Conservation (phyloP, 805 yeast species). For the Candida sonorensis region DNA sequence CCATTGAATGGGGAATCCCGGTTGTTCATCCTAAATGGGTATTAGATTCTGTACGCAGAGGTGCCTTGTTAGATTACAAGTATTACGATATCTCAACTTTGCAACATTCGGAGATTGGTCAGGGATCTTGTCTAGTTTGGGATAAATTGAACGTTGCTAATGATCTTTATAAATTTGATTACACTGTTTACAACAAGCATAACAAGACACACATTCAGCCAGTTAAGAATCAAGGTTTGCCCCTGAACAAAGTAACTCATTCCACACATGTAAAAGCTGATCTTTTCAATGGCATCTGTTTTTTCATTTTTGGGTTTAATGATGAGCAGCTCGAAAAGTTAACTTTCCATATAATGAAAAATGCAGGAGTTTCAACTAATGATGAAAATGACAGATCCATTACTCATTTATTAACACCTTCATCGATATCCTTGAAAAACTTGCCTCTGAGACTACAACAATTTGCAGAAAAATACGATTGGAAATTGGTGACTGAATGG, state of each 20-base stretch:
- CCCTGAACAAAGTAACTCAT: too few species aligned
- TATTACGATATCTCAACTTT: conserved; percentile 31
- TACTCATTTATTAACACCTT: conserved; percentile 25
- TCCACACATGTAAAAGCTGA: neutral
- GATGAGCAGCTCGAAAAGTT: conserved; percentile 14
- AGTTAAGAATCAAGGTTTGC: neutral
- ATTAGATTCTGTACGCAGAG: conserved; percentile 37
- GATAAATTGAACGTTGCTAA: conserved; percentile 9
- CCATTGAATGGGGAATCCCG: conserved; percentile 46
- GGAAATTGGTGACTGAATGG: conserved; percentile 27
- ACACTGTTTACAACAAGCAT: conserved; percentile 4
- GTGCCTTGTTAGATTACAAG: conserved; percentile 33
- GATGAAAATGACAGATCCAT: conserved; percentile 28
- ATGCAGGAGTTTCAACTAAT: conserved; percentile 18
- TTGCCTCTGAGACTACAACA: conserved; percentile 13
- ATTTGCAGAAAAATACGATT: conserved; percentile 16
- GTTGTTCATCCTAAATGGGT: conserved; percentile 47
- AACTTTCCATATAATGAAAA: conserved; percentile 6
- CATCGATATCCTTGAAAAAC: conserved; percentile 9
- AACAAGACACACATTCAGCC: neutral
- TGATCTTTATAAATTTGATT: conserved; percentile 7
- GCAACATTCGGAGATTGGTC: conserved; percentile 16
- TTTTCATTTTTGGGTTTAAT: conserved; percentile 30
- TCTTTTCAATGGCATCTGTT: conserved; percentile 36
- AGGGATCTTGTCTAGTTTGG: conserved; percentile 34